phyloP scores from a whole-genome alignment of 164 flowering plant species.

The Aristolochia fimbriata region DNA sequence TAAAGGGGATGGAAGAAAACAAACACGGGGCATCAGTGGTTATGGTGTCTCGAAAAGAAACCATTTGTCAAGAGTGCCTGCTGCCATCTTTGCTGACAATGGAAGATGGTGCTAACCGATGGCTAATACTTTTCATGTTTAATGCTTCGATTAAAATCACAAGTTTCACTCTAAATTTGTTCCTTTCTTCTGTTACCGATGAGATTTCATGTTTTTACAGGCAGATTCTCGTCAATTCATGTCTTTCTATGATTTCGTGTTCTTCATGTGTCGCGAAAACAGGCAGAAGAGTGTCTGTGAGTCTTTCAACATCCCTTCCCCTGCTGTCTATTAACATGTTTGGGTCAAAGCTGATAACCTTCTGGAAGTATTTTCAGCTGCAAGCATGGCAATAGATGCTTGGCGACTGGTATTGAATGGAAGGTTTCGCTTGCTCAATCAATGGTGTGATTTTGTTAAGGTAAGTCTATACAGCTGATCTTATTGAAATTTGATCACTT shows the following conservation, averaged over 20 bases:
- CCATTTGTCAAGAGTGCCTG: too few relatives aligned
- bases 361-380: conserved; percentile 41
- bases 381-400: conserved; percentile 61
- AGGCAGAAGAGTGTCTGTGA: conserved; percentile 89
- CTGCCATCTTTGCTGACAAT: too few relatives aligned
- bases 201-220: conserved; percentile 25
- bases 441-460: conserved; percentile 96
- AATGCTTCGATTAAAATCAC: too few relatives aligned
- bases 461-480: conserved; percentile 21
- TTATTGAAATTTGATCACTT: too few relatives aligned
- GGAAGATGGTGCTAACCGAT: too few relatives aligned
- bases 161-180: too few relatives aligned
- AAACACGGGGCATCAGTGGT: background rate
- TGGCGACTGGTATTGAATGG: conserved; percentile 83
- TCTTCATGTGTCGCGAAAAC: conserved; percentile 83
- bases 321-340: too few relatives aligned
- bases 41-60: background rate
- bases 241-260: conserved; percentile 84
- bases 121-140: too few relatives aligned
- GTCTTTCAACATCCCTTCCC: conserved; percentile 12
- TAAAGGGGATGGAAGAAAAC: too few relatives aligned
- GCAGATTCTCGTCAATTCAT: conserved; percentile 63
- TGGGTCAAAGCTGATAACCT: background rate
- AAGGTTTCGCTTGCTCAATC: conserved; percentile 75
- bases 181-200: too few relatives aligned